A percentile compares a stretch with the other conserved stretches of the same genome.
Conservation (phyloP, 1,139 yeast species). For the Zygotorulaspora mrakii region DNA sequence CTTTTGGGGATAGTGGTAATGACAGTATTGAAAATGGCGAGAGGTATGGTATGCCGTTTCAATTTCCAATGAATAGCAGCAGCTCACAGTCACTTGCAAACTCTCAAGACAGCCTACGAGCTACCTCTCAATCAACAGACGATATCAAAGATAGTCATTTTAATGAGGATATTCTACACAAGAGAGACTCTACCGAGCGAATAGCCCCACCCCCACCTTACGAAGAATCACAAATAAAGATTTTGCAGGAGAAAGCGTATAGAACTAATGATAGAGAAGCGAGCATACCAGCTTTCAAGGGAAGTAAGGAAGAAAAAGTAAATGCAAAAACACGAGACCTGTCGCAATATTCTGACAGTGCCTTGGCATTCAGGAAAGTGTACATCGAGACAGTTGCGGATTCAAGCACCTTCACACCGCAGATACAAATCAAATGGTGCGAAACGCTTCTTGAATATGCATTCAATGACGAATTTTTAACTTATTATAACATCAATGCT, state of each 20-base stretch:
- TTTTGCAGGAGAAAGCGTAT: constrained; percentile 23
- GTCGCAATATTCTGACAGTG: constrained; percentile 23
- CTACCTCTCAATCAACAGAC: neutral
- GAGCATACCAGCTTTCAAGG: too few species aligned
- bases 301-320: neutral
- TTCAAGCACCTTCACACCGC: constrained; percentile 39
- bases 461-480: constrained; percentile 40
- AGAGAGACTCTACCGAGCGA: constrained; percentile 4
- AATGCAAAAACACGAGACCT: constrained; percentile 9
- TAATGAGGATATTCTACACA: constrained; percentile 5
- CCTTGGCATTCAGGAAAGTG: constrained; percentile 21
- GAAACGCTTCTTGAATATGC: constrained; percentile 46
- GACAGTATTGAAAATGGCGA: constrained; percentile 6
- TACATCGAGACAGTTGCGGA: constrained; percentile 28
- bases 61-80: constrained; percentile 9
- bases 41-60: constrained; percentile 20
- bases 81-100: constrained; percentile 7
- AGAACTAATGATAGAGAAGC: too few species aligned
- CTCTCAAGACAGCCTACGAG: neutral
- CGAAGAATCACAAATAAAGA: constrained; percentile 18
- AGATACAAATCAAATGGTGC: constrained; percentile 50
- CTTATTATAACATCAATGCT: constrained; percentile 46
- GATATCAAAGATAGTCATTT: constrained; percentile 1
- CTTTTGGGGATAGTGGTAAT: constrained; percentile 1
- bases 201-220: constrained; percentile 20